Conservation (phyloP, 148 eudicot species). For the Amaranthus palmeri region DNA sequence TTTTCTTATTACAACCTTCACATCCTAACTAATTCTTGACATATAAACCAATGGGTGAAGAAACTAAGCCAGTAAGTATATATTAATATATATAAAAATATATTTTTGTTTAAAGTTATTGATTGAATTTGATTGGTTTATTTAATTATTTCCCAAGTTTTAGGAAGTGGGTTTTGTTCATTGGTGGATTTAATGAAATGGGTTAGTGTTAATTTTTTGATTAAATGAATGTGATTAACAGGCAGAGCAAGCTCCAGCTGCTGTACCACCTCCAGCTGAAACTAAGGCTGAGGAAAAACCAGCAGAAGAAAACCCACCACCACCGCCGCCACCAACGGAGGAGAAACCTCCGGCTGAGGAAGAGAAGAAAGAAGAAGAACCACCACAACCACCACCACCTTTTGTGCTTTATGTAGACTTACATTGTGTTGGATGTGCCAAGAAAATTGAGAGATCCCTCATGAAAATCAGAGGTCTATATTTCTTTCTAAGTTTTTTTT, state of each 20-base stretch:
- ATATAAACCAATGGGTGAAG: conserved; percentile 64
- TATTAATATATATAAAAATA: not conserved
- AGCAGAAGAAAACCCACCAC: conserved; percentile 27
- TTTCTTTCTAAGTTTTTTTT: not conserved
- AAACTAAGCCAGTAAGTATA: conserved; percentile 54
- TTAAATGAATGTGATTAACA: not conserved
- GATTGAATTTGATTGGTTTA: conserved; percentile 1
- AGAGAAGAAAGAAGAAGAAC: conserved; percentile 41
- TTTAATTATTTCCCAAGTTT: not conserved
- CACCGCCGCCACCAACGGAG: conserved; percentile 23
- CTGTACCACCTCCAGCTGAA: conserved; percentile 22
- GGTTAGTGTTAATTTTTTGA: conserved; percentile 9
- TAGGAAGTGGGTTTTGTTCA: conserved; percentile 16
- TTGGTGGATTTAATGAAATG: conserved; percentile 12
- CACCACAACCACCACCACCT: conserved; percentile 59
- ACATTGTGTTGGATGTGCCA: conserved; percentile 97
- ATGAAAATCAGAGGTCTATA: conserved; percentile 58
- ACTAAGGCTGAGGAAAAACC: conserved; percentile 40
- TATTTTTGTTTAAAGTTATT: no score
- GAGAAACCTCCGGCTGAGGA: conserved; percentile 33
- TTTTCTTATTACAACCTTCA: not conserved
- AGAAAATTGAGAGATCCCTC: conserved; percentile 78
- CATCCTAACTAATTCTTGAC: not conserved
- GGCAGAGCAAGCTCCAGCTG: conserved; percentile 38
- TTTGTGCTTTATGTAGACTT: conserved; percentile 68